Conservation (phyloP, 176 grass and related monocot species). For the Miscanthus lutarioriparius region DNA sequence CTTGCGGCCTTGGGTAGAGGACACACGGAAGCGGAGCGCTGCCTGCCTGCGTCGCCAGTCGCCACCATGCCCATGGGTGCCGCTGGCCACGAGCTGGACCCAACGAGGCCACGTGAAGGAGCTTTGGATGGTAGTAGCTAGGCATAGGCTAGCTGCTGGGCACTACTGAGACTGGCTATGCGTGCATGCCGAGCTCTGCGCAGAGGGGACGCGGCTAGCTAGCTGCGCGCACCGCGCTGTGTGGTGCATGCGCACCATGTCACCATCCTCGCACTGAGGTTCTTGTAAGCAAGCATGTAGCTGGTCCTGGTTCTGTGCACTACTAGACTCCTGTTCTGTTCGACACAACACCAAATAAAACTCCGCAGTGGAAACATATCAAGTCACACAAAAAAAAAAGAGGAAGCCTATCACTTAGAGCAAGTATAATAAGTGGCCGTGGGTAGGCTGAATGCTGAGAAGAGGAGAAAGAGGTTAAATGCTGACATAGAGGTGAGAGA, state of each 20-base stretch:
- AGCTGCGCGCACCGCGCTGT: neutral
- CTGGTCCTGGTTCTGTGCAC: neutral
- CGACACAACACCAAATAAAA: neutral
- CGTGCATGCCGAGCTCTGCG: neutral
- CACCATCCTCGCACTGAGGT: slow-evolving; percentile 8
- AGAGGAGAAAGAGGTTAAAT: too few relatives aligned
- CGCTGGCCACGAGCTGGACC: slow-evolving; percentile 36
- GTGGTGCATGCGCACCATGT: slow-evolving; percentile 9
- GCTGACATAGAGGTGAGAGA: too few relatives aligned
- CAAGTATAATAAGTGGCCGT: too few relatives aligned
- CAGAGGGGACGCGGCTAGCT: neutral
- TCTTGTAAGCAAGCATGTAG: neutral
- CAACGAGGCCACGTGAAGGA: slow-evolving; percentile 36
- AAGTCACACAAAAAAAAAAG: too few relatives aligned
- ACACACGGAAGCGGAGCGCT: slow-evolving; percentile 17
- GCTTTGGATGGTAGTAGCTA: slow-evolving; percentile 21
- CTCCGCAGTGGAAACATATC: too few relatives aligned
- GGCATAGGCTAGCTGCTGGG: neutral
- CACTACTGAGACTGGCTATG: neutral
- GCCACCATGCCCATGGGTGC: slow-evolving; percentile 21
- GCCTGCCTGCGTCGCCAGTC: neutral
- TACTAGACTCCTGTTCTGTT: neutral
- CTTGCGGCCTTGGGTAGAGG: neutral
- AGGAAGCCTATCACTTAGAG: too few relatives aligned
- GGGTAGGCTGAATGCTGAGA: too few relatives aligned